phyloP scores from a whole-genome alignment of 2,329 filamentous ascomycete species.

The Fusarium tupiense region DNA sequence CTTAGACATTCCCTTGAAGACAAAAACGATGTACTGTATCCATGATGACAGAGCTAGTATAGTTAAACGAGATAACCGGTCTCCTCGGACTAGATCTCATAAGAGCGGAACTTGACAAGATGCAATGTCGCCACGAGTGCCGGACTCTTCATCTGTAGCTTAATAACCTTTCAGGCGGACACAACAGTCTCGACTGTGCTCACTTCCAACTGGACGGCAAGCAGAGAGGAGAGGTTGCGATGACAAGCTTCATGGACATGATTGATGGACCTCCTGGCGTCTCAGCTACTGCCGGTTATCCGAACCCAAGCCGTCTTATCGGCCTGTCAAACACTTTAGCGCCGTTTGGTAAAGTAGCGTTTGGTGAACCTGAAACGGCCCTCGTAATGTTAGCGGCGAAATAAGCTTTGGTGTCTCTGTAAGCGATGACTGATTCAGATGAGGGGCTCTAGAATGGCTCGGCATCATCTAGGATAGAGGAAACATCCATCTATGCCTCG shows the following conservation, averaged over 20 bases:
- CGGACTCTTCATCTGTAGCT: accelerated
- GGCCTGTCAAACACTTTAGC: background rate
- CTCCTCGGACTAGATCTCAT: accelerated
- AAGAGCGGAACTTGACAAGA: accelerated
- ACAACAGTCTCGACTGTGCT: accelerated
- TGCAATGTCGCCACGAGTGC: accelerated
- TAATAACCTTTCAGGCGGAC: accelerated
- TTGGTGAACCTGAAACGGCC: background rate
- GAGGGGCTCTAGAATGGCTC: too few relatives aligned
- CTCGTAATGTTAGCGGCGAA: background rate
- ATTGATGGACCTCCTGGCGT: background rate
- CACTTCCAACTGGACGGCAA: accelerated
- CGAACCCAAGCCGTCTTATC: background rate
- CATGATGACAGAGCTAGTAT: accelerated
- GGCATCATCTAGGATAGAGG: too few relatives aligned
- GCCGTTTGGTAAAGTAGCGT: background rate
- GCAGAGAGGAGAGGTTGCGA: too few relatives aligned
- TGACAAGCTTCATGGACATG: background rate
- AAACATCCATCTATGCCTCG: accelerated
- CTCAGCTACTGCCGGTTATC: background rate
- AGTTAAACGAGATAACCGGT: accelerated
- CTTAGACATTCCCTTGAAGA: background rate
- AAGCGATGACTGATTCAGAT: background rate
- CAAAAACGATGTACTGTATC: accelerated
- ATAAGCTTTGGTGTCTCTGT: background rate